phyloP scores from a whole-genome alignment of 2,329 filamentous ascomycete genomes.

The Atkinsonella hypoxylon region DNA sequence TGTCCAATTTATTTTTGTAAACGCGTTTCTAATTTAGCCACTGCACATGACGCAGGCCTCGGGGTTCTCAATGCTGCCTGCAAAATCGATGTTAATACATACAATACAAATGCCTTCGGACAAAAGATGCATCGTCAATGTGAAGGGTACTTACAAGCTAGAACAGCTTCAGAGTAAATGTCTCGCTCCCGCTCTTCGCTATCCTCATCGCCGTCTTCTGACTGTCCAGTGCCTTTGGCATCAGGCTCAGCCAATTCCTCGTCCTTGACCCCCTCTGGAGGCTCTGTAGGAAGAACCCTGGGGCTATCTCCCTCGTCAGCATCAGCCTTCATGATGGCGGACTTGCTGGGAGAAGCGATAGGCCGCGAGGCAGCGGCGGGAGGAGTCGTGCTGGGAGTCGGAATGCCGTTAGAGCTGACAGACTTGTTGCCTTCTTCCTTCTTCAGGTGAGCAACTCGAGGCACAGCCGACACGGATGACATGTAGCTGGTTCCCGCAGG shows the following conservation, averaged over 20 bases:
- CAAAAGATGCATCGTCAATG: conserved; percentile 11
- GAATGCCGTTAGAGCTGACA: conserved; percentile 43
- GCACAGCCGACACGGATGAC: conserved; percentile 48
- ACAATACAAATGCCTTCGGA: neutral
- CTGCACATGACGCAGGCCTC: conserved; percentile 97
- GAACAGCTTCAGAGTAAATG: conserved; percentile 87
- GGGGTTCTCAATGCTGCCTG: conserved; percentile 90
- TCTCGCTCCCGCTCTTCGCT: conserved; percentile 71
- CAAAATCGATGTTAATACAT: conserved; percentile 7
- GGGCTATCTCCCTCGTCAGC: conserved; percentile 67
- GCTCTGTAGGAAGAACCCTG: conserved; percentile 64
- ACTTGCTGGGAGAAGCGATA: conserved; percentile 46
- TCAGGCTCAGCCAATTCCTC: conserved; percentile 52
- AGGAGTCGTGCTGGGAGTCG: conserved; percentile 57
- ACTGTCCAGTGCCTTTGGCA: conserved; percentile 42
- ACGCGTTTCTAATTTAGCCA: conserved; percentile 48
- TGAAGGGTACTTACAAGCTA: conserved; percentile 55
- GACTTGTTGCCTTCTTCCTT: conserved; percentile 34
- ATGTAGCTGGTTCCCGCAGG: conserved; percentile 42
- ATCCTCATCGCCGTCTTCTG: conserved; percentile 61
- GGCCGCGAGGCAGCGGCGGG: conserved; percentile 30
- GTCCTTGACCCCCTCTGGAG: conserved; percentile 45
- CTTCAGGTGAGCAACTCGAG: conserved; percentile 54
- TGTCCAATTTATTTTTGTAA: conserved; percentile 8
- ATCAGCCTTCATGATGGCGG: conserved; percentile 65